These are phyloP conservation scores for Phialophora expanda DNA, from an alignment of 2,329 filamentous ascomycete species.

Conservation along the genomic window DNA sequence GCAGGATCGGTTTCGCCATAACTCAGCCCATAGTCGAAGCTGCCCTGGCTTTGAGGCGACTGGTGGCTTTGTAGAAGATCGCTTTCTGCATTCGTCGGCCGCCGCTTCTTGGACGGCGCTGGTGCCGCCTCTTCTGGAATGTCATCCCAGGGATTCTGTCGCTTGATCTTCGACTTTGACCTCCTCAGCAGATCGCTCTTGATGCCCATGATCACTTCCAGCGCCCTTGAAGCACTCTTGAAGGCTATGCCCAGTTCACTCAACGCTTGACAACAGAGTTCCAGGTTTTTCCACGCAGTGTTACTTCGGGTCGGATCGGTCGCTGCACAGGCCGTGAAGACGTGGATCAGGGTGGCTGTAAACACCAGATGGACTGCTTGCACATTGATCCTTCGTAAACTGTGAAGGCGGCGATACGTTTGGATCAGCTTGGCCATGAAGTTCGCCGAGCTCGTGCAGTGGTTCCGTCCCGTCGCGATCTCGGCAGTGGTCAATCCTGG, in stretches of 20 bases:
- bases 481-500: slow-evolving; percentile 19
- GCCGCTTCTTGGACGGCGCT: slow-evolving; percentile 17
- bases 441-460: slow-evolving; percentile 27
- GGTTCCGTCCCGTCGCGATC: slow-evolving; percentile 18
- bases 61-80: slow-evolving; percentile 9
- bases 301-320: slow-evolving; percentile 26
- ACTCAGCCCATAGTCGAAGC: slow-evolving; percentile 19
- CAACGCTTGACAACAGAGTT: slow-evolving; percentile 36
- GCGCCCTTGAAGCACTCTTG: slow-evolving; percentile 34
- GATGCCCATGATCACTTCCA: slow-evolving; percentile 36
- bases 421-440: slow-evolving; percentile 29
- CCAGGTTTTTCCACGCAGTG: slow-evolving; percentile 31
- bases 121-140: background rate
- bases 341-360: slow-evolving; percentile 35
- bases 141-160: slow-evolving; percentile 29
- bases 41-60: slow-evolving; percentile 14
- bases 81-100: slow-evolving; percentile 17
- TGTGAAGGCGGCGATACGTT: slow-evolving; percentile 29
- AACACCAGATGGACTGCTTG: slow-evolving; percentile 38
- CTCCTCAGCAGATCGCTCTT: slow-evolving; percentile 35
- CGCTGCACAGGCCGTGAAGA: slow-evolving; percentile 33
- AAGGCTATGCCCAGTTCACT: slow-evolving; percentile 35
- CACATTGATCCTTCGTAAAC: slow-evolving; percentile 34
- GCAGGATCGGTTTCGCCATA: slow-evolving; percentile 16
- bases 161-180: slow-evolving; percentile 24